These are phyloP conservation scores for Eucalyptus marginata DNA, from an alignment of 345 rosid species.

Conservation along the genomic window DNA sequence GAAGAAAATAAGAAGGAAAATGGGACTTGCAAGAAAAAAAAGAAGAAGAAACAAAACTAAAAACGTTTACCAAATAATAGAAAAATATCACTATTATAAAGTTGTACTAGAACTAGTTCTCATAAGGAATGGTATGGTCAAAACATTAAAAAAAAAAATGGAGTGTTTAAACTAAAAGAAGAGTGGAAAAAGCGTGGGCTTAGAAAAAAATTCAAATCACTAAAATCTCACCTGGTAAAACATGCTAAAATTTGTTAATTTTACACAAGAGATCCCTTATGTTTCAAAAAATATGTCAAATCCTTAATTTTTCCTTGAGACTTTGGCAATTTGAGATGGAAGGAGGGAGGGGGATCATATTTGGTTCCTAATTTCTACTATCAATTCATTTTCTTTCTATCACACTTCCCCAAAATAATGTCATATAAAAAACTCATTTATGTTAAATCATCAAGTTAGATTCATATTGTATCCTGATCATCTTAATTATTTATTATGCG, in stretches of 20 bases:
- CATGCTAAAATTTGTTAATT: no score
- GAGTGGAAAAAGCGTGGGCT: background rate
- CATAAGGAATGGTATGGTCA: no score
- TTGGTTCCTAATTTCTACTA: background rate
- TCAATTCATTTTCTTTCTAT: background rate
- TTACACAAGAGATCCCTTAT: background rate
- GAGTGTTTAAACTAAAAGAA: no score
- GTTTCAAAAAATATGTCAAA: background rate
- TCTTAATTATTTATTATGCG: fast-evolving
- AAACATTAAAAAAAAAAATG: no score
- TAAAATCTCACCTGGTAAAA: background rate
- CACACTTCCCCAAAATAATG: background rate
- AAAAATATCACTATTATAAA: no score
- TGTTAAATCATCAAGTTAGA: background rate
- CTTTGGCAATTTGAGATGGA: background rate
- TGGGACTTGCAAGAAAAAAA: no score
- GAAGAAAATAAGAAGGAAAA: no score
- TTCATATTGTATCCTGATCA: fast-evolving
- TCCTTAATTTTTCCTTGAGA: background rate
- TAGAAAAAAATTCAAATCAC: background rate
- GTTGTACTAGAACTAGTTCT: no score
- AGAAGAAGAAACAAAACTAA: no score
- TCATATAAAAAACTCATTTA: background rate
- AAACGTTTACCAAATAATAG: no score
- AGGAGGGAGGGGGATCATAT: background rate